Conservation (phyloP, 345 rosid species). For the Ricinus communis region DNA sequence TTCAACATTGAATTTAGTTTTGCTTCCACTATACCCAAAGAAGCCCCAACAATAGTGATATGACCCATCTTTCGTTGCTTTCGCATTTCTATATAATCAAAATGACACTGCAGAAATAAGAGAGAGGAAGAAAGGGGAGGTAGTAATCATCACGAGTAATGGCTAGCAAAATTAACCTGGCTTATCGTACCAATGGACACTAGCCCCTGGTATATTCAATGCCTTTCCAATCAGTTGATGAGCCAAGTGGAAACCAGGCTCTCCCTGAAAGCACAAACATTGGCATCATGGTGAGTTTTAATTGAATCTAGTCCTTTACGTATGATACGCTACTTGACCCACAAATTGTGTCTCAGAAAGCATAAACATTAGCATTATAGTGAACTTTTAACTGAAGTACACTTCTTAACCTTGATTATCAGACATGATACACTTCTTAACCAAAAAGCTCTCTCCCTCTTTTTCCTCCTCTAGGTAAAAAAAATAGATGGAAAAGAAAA, state of each 20-base stretch:
- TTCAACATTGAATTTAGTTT: constrained; percentile 52
- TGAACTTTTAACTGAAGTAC: constrained; percentile 8
- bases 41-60: constrained; percentile 75
- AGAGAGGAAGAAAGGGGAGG: neutral
- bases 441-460: too few species aligned
- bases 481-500: neutral
- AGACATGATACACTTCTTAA: too few species aligned
- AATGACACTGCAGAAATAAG: neutral
- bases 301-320: too few species aligned
- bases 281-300: constrained; percentile 9
- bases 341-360: constrained; percentile 76
- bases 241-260: constrained; percentile 68
- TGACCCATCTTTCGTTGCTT: constrained; percentile 97
- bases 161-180: constrained; percentile 57
- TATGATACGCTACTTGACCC: too few species aligned
- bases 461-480: too few species aligned
- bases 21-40: constrained; percentile 63
- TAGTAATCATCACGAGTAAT: neutral
- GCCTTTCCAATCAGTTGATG: constrained; percentile 67
- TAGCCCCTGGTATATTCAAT: constrained; percentile 61
- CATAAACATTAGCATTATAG: constrained; percentile 9
- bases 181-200: constrained; percentile 96
- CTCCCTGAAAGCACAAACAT: constrained; percentile 56
- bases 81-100: constrained; percentile 63
- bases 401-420: neutral